Conservation (phyloP, 371 early-diverging fungal species). For the Circinella minor region DNA sequence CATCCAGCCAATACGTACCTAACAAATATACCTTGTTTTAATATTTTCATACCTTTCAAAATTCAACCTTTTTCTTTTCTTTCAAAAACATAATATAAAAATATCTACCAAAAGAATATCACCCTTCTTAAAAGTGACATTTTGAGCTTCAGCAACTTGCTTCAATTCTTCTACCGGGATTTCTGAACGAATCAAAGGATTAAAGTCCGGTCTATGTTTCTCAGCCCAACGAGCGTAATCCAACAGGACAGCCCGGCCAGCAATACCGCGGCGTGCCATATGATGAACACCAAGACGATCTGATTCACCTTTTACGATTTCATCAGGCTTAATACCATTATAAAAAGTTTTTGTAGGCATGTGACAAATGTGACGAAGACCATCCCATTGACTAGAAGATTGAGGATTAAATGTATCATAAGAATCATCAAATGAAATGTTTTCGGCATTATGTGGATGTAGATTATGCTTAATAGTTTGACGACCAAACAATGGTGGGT, state of each 20-base stretch:
- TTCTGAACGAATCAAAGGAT: conserved; percentile 36
- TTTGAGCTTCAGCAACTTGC: conserved; percentile 37
- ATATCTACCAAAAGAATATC: conserved; percentile 35
- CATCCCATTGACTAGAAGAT: conserved; percentile 52
- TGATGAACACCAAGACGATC: conserved; percentile 49
- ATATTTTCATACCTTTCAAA: no score
- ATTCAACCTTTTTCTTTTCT: no score
- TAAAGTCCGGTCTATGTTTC: conserved; percentile 26
- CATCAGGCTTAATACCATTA: conserved; percentile 28
- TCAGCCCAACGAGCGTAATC: conserved; percentile 49
- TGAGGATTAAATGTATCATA: conserved; percentile 46
- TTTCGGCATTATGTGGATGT: conserved; percentile 16
- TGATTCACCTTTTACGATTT: conserved; percentile 18
- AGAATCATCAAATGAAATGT: conserved; percentile 37
- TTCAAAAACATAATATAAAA: no score
- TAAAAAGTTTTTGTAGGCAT: conserved; percentile 29
- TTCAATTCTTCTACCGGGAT: conserved; percentile 43
- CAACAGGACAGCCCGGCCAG: conserved; percentile 46
- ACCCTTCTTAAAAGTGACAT: conserved; percentile 38
- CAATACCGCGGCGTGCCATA: conserved; percentile 48
- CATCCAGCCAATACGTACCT: conserved; percentile 45
- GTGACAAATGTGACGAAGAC: conserved; percentile 41
- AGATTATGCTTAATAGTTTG: conserved; percentile 25
- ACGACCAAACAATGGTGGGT: conserved; percentile 35
- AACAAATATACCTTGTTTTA: no score